Conservation (phyloP, 2,329 filamentous ascomycete genomes). For the Colletotrichum abscissum region DNA sequence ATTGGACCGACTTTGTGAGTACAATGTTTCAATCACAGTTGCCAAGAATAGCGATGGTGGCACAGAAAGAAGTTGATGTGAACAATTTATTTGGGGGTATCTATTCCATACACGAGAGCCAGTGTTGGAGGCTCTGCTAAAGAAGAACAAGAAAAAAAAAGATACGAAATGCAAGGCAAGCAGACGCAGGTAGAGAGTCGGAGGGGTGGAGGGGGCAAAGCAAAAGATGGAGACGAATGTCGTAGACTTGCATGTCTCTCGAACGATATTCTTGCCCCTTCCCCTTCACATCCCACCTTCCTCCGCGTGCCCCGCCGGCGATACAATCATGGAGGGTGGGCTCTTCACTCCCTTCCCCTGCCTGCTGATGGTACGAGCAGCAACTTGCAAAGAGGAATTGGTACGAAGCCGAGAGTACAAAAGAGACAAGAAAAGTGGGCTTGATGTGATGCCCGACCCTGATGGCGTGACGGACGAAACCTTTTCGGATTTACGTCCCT, state of each 20-base stretch:
- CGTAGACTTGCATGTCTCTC: conserved; percentile 9
- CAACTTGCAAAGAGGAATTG: neutral
- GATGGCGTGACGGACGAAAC: conserved; percentile 15
- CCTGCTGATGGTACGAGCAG: neutral
- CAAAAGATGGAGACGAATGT: neutral
- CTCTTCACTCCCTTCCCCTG: neutral
- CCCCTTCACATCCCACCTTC: neutral
- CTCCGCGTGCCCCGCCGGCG: conserved; percentile 1
- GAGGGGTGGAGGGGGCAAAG: neutral
- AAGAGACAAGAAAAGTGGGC: conserved; percentile 9
- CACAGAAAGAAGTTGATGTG: neutral
- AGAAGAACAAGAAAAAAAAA: neutral
- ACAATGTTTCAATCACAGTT: neutral
- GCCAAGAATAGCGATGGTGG: neutral
- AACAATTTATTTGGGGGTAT: conserved; percentile 22
- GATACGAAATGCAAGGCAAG: neutral
- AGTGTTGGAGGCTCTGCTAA: neutral
- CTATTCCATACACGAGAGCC: conserved; percentile 6
- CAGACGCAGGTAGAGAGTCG: neutral
- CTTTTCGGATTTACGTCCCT: neutral
- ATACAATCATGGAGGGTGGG: conserved; percentile 1
- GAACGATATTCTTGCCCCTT: neutral
- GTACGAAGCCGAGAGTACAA: neutral
- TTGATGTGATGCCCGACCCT: conserved; percentile 21
- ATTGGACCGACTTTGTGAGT: neutral